These are phyloP conservation scores for Vitis hybrid DNA, from an alignment of 177 flowering plant species.

Conservation along the genomic window DNA sequence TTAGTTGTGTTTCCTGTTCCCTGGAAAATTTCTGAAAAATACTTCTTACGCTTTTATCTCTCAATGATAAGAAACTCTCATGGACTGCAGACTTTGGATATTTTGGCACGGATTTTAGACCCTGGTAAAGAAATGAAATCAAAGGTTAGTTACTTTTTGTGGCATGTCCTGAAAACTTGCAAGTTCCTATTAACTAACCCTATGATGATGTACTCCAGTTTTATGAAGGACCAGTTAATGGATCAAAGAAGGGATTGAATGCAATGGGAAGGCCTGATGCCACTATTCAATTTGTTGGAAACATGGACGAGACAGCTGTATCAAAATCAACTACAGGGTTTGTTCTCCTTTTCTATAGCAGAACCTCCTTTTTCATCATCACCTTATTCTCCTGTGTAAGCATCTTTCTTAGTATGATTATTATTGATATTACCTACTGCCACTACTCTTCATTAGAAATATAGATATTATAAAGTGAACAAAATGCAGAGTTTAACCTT, in stretches of 20 bases:
- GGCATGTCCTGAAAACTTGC: not conserved
- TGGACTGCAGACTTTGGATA: slow-evolving; percentile 59
- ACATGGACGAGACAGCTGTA: slow-evolving; percentile 11
- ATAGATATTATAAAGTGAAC: not conserved
- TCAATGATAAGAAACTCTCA: slow-evolving; percentile 5
- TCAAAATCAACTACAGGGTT: slow-evolving; percentile 33
- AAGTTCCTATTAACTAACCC: slow-evolving; percentile 4
- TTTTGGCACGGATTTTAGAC: slow-evolving; percentile 70
- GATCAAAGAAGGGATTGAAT: slow-evolving; percentile 32
- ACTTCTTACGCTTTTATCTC: not conserved
- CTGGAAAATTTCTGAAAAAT: not conserved
- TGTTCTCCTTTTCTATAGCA: not conserved
- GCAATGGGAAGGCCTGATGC: slow-evolving; percentile 9
- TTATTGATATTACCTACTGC: not conserved
- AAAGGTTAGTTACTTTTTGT: slow-evolving; percentile 42
- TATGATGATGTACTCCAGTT: slow-evolving; percentile 47
- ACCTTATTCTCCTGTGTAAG: not conserved
- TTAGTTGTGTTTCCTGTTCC: not conserved
- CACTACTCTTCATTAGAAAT: not conserved
- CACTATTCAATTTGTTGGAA: slow-evolving; percentile 16
- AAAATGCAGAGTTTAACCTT: no score
- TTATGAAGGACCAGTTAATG: slow-evolving; percentile 58
- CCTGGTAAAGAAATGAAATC: slow-evolving; percentile 67
- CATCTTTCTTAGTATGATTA: not conserved
- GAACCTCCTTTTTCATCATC: not conserved